Percentiles rank a stretch among this genome's conserved stretches.
These are phyloP conservation scores for Lasiodiplodia gonubiensis DNA, from an alignment of 2,329 filamentous ascomycete genomes.

Conservation along the genomic window DNA sequence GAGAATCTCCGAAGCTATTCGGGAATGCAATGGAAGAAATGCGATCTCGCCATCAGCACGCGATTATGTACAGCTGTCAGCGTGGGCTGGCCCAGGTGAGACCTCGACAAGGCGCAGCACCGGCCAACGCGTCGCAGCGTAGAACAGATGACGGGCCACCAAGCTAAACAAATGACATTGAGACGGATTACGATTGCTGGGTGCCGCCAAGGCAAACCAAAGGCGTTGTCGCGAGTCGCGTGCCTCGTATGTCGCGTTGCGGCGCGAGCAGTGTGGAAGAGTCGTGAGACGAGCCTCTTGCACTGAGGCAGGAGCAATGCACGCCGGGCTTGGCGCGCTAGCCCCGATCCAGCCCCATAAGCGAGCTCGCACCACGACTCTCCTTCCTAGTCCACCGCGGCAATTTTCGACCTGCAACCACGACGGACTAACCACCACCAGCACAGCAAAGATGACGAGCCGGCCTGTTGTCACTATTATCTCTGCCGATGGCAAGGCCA, in stretches of 20 bases:
- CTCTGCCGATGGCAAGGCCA: conserved; percentile 92
- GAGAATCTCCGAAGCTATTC: conserved; percentile 19
- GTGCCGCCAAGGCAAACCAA: conserved; percentile 10
- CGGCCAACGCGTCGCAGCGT: conserved; percentile 16
- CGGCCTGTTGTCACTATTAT: conserved; percentile 98
- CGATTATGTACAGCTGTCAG: not conserved
- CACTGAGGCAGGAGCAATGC: conserved; percentile 9
- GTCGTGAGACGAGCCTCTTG: conserved; percentile 8
- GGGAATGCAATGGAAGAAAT: not conserved
- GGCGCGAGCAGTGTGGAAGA: not conserved
- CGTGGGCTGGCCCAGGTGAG: conserved; percentile 3
- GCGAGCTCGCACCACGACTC: conserved; percentile 22
- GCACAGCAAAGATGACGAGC: conserved; percentile 62
- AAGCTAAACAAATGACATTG: conserved; percentile 9
- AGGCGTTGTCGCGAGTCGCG: conserved; percentile 12
- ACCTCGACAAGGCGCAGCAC: conserved; percentile 13
- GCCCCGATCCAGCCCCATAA: not conserved
- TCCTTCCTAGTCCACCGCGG: conserved; percentile 1
- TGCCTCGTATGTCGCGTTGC: not conserved
- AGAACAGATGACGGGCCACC: not conserved
- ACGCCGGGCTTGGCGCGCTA: conserved; percentile 13
- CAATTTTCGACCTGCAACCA: conserved; percentile 25
- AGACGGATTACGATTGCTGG: conserved; percentile 5
- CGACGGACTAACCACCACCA: conserved; percentile 29
- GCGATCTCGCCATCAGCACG: conserved; percentile 15